Evolutionary conservation across 768 basidiomycete species (phyloP).

Genomic region (Gloeopeniophorella convolvens): DNA sequence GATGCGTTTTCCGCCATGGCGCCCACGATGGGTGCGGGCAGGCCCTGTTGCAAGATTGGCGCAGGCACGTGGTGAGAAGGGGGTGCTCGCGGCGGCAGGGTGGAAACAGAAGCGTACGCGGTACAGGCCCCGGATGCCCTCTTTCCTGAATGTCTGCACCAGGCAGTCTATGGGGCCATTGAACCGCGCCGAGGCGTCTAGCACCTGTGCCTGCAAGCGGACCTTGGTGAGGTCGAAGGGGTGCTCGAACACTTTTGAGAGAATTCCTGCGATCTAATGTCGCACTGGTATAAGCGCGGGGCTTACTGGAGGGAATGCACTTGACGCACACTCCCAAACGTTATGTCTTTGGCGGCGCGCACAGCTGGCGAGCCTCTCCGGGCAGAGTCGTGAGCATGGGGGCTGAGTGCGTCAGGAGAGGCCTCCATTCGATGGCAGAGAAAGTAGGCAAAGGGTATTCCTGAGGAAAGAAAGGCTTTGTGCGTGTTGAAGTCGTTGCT

Average conservation of each 20-base stretch:
- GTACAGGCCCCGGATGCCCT: conserved; percentile 83
- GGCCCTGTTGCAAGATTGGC: conserved; percentile 47
- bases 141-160: conserved; percentile 67
- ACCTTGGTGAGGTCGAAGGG: conserved; percentile 96
- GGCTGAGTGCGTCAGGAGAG: conserved; percentile 18
- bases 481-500: too few species aligned
- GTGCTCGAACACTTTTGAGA: conserved; percentile 85
- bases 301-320: neutral
- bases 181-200: conserved; percentile 65
- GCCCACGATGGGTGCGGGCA: conserved; percentile 86
- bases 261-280: conserved; percentile 73
- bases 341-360: conserved; percentile 25
- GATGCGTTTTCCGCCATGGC: conserved; percentile 91
- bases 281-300: neutral
- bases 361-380: conserved; percentile 16
- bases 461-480: neutral
- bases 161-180: conserved; percentile 87
- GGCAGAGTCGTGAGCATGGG: conserved; percentile 5
- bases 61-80: neutral
- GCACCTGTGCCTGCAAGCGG: conserved; percentile 84
- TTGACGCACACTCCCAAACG: conserved; percentile 26
- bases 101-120: conserved; percentile 46
- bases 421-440: conserved; percentile 19
- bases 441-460: neutral
- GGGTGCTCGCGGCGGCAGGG: neutral